A percentile compares a stretch with the other conserved stretches of the same genome.
These are phyloP conservation scores for Microdochium paspali DNA, from an alignment of 2,329 filamentous ascomycete genomes.

Conservation along the genomic window DNA sequence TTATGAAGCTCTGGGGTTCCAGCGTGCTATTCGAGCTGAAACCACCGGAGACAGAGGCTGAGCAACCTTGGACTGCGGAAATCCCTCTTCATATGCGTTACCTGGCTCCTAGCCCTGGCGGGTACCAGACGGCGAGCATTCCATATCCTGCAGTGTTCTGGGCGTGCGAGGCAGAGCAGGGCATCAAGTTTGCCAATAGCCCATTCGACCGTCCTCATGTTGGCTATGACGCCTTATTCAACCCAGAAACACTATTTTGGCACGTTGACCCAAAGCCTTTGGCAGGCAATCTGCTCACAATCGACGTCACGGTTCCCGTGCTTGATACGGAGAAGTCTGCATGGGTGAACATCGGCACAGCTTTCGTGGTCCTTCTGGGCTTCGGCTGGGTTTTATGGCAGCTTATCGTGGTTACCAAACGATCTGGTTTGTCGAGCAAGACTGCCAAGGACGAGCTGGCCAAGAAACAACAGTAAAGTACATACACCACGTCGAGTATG, in stretches of 20 bases:
- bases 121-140: slow-evolving; percentile 46
- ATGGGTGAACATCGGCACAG: slow-evolving; percentile 46
- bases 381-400: slow-evolving; percentile 64
- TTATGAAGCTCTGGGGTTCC: slow-evolving; percentile 68
- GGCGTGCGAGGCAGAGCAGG: slow-evolving; percentile 65
- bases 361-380: slow-evolving; percentile 48
- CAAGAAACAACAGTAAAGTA: not conserved
- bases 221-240: slow-evolving; percentile 80
- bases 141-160: slow-evolving; percentile 84
- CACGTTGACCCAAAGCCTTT: slow-evolving; percentile 52
- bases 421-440: not conserved
- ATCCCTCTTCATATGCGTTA: slow-evolving; percentile 85
- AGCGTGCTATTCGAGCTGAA: slow-evolving; percentile 67
- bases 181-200: slow-evolving; percentile 60
- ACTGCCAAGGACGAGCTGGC: not conserved
- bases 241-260: slow-evolving; percentile 71
- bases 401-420: slow-evolving; percentile 21
- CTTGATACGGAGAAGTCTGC: slow-evolving; percentile 41
- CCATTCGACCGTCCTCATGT: slow-evolving; percentile 80
- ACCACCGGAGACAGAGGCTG: slow-evolving; percentile 31
- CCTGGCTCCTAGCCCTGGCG: slow-evolving; percentile 50
- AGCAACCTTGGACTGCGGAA: slow-evolving; percentile 50
- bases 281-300: slow-evolving; percentile 32
- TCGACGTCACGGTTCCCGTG: slow-evolving; percentile 54
- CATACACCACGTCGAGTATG: not conserved